These are phyloP conservation scores for Pleurotus tuber-regium DNA, from an alignment of 768 basidiomycete genomes.

Conservation along the genomic window DNA sequence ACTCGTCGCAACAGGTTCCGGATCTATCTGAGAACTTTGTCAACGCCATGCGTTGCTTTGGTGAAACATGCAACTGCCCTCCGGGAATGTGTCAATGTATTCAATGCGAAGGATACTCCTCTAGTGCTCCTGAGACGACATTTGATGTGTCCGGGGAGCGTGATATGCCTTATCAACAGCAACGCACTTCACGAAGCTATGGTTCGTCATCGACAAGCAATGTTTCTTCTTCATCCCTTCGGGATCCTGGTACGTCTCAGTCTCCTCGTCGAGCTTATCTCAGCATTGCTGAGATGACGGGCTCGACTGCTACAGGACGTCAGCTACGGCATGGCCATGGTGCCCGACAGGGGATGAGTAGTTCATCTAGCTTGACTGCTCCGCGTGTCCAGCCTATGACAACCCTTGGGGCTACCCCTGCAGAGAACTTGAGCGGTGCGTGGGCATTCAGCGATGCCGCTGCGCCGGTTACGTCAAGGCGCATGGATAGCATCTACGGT, in stretches of 20 bases:
- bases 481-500: neutral
- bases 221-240: neutral
- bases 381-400: neutral
- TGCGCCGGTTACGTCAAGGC: neutral
- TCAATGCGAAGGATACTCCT: neutral
- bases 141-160: slow-evolving; percentile 5
- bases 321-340: neutral
- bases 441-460: neutral
- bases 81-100: slow-evolving; percentile 8
- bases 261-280: neutral
- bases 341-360: neutral
- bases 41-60: slow-evolving; percentile 7
- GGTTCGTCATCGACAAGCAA: neutral
- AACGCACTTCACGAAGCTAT: neutral
- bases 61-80: slow-evolving; percentile 7
- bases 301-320: neutral
- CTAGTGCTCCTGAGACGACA: neutral
- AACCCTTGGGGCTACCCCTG: neutral
- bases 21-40: slow-evolving; percentile 8
- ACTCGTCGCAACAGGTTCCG: neutral
- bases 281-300: neutral
- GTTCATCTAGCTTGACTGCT: neutral
- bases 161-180: slow-evolving; percentile 3
- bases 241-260: neutral
- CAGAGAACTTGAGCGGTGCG: neutral